These are phyloP conservation scores for Metschnikowia matae DNA, from an alignment of 805 yeast genomes.

Conservation along the genomic window DNA sequence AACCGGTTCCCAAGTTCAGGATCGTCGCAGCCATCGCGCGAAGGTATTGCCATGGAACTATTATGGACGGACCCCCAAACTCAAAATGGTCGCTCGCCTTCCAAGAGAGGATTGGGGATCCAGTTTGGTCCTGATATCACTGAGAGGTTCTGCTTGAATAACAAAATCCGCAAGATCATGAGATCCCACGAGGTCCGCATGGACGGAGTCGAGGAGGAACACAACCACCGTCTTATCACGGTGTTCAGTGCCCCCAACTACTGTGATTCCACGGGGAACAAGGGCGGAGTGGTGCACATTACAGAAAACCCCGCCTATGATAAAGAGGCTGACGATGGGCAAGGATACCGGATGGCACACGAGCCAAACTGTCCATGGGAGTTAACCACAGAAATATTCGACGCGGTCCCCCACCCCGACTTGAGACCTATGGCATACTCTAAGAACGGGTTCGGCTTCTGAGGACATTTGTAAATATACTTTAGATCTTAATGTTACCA, in stretches of 20 bases:
- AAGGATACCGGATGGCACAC: slow-evolving; percentile 34
- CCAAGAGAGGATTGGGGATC: slow-evolving; percentile 92
- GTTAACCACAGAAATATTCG: slow-evolving; percentile 57
- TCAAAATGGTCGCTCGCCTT: slow-evolving; percentile 72
- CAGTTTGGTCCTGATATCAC: slow-evolving; percentile 98
- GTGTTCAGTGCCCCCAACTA: slow-evolving; percentile 99
- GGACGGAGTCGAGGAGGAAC: slow-evolving; percentile 87
- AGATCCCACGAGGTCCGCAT: slow-evolving; percentile 95
- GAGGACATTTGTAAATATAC: slow-evolving; percentile 5
- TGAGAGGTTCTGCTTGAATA: slow-evolving; percentile 64
- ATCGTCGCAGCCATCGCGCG: slow-evolving; percentile 76
- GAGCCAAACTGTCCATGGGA: slow-evolving; percentile 42
- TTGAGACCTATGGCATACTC: slow-evolving; percentile 91
- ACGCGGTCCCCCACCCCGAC: slow-evolving; percentile 86
- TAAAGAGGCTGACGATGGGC: slow-evolving; percentile 42
- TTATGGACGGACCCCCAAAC: slow-evolving; percentile 96
- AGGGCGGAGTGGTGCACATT: slow-evolving; percentile 85
- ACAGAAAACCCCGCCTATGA: slow-evolving; percentile 42
- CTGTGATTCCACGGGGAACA: slow-evolving; percentile 87
- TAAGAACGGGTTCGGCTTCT: slow-evolving; percentile 42
- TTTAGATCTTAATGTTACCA: not conserved
- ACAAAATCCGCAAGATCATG: slow-evolving; percentile 72
- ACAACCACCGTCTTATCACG: slow-evolving; percentile 78
- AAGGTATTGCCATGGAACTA: slow-evolving; percentile 93
- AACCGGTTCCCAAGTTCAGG: slow-evolving; percentile 56